Evolutionary conservation across 1,139 yeast genomes (phyloP).

Genomic region (Pneumocystis wakefieldiae): DNA sequence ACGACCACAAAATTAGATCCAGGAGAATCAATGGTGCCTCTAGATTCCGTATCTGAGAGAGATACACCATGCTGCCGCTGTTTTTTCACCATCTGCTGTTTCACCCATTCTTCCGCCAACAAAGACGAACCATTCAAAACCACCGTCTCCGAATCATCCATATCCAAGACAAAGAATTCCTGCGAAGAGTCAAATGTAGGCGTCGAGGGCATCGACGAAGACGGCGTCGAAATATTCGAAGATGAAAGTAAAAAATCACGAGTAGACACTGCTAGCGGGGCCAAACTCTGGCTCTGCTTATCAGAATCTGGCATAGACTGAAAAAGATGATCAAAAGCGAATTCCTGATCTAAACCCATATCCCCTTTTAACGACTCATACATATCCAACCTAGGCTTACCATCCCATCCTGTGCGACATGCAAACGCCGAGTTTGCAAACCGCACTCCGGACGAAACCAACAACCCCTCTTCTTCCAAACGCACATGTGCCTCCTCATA

Average conservation of each 20-base stretch:
- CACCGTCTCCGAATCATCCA: slow-evolving; percentile 2
- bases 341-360: neutral
- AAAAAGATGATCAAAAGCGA: neutral
- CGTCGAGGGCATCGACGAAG: slow-evolving; percentile 11
- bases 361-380: neutral
- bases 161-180: slow-evolving; percentile 5
- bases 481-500: slow-evolving; percentile 88
- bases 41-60: neutral
- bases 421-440: neutral
- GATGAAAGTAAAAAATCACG: slow-evolving; percentile 11
- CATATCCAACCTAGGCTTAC: neutral
- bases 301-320: neutral
- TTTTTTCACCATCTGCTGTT: neutral
- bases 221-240: slow-evolving; percentile 9
- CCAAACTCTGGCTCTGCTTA: neutral
- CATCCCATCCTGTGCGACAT: neutral
- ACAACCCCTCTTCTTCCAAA: slow-evolving; percentile 25
- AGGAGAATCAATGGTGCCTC: slow-evolving; percentile 18
- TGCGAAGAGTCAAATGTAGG: slow-evolving; percentile 7
- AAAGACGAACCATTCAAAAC: slow-evolving; percentile 10
- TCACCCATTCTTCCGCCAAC: slow-evolving; percentile 10
- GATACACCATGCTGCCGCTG: neutral
- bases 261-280: slow-evolving; percentile 1
- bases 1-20: slow-evolving; percentile 17
- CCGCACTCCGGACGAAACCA: slow-evolving; percentile 9